Base-by-base conservation (phyloP, 2,329 filamentous ascomycete genomes). In the Blumeria hordei region DNA sequence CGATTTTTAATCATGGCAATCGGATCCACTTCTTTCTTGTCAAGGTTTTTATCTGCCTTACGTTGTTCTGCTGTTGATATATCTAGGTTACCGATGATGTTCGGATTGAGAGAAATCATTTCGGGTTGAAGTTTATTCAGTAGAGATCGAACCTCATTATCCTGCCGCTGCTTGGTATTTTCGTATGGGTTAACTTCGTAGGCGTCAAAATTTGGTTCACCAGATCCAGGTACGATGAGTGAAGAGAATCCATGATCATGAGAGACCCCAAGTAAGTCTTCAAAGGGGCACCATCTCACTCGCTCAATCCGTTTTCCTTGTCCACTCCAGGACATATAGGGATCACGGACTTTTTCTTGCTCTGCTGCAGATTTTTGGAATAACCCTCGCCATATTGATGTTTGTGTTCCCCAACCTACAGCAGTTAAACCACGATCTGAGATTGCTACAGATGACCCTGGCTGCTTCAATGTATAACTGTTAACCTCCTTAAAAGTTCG, bases 101-200 rank as follows among this genome's bases (percentile, higher is more conserved):
- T 84, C 61, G 92, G 90, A 65, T 98, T 83, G 21, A 98, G 73
- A 1, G 87, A 85, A 59, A 98, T 98, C 87, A 96, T 98, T 65
- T 94, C 90, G 3, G 92, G 90, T 64, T 88, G 80, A 51, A 98
- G 74, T 72, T 98, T 98, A 74, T 93, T 94, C 62, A 98, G 78
- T 59, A 98, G 74, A 11, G 77, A 74, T 71, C 85, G 87, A 67
- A 98, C 88, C 69, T 98, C 92, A 53, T 77, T 76, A 69, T 98
- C 92, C 68, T 93, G 88, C 63, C 92, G 79, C 70, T 96, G 88
- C 70, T 92, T 93, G 64, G 74, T 76, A 54, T 83, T 94, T 70
- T 96, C 92, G 75, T 90, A 96, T 36, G 92, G 92, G 72, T 98
- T 98, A 62, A 81, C 74, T 68, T 98, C 92, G 55, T 95, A 73